A percentile compares a stretch with the other conserved stretches of the same genome.
phyloP scores from a whole-genome alignment of 331 rosid species.

The Erythrophleum ivorense region DNA sequence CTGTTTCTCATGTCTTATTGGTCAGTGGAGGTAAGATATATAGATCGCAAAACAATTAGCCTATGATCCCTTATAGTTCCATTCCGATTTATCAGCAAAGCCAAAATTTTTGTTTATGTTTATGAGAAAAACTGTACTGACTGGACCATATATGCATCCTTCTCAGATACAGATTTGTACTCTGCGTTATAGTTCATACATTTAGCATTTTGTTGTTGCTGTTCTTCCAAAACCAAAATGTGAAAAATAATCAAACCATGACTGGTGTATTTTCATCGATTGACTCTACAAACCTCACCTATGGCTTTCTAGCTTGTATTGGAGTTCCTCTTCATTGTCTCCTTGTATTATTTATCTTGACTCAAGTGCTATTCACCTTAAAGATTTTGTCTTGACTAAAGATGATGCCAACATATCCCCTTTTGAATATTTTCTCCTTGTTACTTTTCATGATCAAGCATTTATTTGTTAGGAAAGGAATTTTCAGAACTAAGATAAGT shows the following conservation, averaged over 20 bases:
- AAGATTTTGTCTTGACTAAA: background rate
- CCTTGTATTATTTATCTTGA: background rate
- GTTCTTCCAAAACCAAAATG: background rate
- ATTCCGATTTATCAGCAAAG: background rate
- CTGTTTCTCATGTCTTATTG: background rate
- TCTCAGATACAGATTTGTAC: background rate
- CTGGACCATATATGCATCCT: background rate
- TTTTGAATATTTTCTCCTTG: background rate
- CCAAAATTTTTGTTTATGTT: background rate
- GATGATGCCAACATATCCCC: background rate
- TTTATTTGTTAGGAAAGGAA: background rate
- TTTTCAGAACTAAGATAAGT: background rate
- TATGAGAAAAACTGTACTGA: background rate
- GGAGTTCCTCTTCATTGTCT: background rate
- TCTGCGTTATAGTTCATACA: background rate
- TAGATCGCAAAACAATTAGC: background rate
- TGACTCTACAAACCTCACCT: background rate
- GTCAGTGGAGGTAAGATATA: background rate
- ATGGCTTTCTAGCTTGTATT: background rate
- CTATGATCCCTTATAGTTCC: background rate
- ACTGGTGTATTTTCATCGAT: background rate
- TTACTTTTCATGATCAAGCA: background rate
- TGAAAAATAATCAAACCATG: background rate
- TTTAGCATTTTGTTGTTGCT: background rate
- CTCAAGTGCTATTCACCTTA: background rate